Conservation (phyloP, 345 rosid species). For the sweet orange (Citrus sinensis) region DNA sequence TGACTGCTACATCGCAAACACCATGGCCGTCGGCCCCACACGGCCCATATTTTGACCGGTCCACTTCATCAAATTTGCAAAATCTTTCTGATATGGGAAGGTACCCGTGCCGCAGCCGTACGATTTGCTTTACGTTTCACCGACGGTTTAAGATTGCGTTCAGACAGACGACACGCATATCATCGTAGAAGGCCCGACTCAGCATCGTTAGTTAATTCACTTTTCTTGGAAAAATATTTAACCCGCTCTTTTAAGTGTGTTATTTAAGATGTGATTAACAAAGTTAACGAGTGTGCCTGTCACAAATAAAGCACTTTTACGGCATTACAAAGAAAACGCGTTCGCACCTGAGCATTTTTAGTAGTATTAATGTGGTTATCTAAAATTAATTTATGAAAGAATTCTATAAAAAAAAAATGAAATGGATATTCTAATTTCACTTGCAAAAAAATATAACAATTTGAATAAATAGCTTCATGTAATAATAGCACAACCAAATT, state of each 20-base stretch:
- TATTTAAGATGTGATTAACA: too few species aligned
- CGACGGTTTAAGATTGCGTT: neutral
- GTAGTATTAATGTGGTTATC: too few species aligned
- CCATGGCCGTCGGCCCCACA: neutral
- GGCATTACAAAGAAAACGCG: too few species aligned
- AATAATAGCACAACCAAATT: too few species aligned
- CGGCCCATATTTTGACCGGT: constrained; percentile 3
- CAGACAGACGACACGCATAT: neutral
- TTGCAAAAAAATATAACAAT: too few species aligned
- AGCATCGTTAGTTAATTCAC: neutral
- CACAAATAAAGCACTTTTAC: too few species aligned
- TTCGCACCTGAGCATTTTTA: too few species aligned
- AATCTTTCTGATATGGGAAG: neutral
- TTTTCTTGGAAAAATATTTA: neutral
- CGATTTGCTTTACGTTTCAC: neutral
- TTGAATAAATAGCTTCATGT: too few species aligned
- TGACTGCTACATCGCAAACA: neutral
- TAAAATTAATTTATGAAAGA: too few species aligned
- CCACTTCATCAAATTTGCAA: neutral
- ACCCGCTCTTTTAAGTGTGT: neutral
- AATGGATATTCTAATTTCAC: too few species aligned
- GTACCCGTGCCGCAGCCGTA: neutral
- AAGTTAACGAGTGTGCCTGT: too few species aligned
- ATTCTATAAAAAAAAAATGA: too few species aligned
- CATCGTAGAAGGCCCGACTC: neutral